Conservation (phyloP, 306 rosid genomes). For the Castanopsis chinensis region DNA sequence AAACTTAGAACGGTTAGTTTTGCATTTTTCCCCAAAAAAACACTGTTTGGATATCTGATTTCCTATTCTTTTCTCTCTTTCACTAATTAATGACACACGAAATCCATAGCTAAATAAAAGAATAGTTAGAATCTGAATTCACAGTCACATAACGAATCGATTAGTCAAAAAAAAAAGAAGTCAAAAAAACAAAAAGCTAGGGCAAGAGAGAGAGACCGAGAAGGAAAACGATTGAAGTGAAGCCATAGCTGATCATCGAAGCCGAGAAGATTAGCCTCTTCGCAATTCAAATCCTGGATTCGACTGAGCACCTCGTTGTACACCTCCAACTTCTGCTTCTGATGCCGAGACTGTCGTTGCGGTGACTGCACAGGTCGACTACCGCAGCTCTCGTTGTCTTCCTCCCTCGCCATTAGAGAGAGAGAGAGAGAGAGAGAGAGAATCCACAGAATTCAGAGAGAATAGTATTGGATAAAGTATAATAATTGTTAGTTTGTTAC, state of each 20-base stretch:
- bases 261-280: constrained; percentile 73
- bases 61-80: neutral
- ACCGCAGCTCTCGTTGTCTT: constrained; percentile 90
- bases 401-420: constrained; percentile 67
- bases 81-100: no score
- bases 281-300: constrained; percentile 62
- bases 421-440: no score
- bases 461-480: no score
- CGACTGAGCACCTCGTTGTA: constrained; percentile 89
- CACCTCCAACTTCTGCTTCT: constrained; percentile 75
- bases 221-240: constrained; percentile 94
- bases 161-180: neutral
- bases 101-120: neutral
- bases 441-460: no score
- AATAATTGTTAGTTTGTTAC: no score
- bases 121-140: neutral
- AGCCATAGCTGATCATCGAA: constrained; percentile 94
- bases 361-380: constrained; percentile 61
- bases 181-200: neutral
- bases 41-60: neutral
- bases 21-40: neutral
- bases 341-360: constrained; percentile 59
- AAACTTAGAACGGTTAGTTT: no score
- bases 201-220: constrained; percentile 55
- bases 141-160: neutral